These are phyloP conservation scores for Ustilago vetiveriae DNA, from an alignment of 1,284 basidiomycete genomes.

Conservation along the genomic window DNA sequence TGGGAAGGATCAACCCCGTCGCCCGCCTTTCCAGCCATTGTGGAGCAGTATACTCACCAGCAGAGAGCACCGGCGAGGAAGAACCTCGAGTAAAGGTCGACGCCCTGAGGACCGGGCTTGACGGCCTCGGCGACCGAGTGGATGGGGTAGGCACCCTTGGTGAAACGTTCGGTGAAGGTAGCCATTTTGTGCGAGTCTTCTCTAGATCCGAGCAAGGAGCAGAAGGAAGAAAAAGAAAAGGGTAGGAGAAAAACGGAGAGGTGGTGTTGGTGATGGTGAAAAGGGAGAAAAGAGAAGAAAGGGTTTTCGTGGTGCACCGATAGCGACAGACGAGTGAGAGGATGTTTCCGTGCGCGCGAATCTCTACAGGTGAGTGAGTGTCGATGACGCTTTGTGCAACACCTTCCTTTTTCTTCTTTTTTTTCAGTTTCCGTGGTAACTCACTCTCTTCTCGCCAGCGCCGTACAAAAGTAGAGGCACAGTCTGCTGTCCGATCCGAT, in stretches of 20 bases:
- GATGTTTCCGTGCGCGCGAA: conserved; percentile 14
- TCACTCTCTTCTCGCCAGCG: too few species aligned
- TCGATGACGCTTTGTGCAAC: conserved; percentile 12
- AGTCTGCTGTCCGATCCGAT: too few species aligned
- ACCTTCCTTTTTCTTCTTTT: background rate
- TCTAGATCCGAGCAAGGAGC: background rate
- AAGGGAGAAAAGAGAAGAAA: background rate
- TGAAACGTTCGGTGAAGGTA: conserved; percentile 51
- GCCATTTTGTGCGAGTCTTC: conserved; percentile 29
- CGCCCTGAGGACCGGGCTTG: conserved; percentile 56
- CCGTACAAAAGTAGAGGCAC: too few species aligned
- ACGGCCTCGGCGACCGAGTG: conserved; percentile 54
- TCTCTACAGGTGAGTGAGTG: background rate
- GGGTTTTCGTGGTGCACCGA: background rate
- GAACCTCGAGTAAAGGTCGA: conserved; percentile 70
- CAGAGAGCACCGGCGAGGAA: conserved; percentile 86
- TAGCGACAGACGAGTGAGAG: background rate
- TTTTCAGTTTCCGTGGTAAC: background rate
- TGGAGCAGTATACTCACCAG: too few species aligned
- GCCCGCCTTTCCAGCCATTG: too few species aligned
- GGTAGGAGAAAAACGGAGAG: background rate
- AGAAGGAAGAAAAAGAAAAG: background rate
- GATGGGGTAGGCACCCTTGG: conserved; percentile 59
- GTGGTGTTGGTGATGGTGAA: conserved; percentile 13
- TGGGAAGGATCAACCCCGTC: too few species aligned